Base-by-base conservation (phyloP, 768 basidiomycete genomes). In the Paxillus involutus region DNA sequence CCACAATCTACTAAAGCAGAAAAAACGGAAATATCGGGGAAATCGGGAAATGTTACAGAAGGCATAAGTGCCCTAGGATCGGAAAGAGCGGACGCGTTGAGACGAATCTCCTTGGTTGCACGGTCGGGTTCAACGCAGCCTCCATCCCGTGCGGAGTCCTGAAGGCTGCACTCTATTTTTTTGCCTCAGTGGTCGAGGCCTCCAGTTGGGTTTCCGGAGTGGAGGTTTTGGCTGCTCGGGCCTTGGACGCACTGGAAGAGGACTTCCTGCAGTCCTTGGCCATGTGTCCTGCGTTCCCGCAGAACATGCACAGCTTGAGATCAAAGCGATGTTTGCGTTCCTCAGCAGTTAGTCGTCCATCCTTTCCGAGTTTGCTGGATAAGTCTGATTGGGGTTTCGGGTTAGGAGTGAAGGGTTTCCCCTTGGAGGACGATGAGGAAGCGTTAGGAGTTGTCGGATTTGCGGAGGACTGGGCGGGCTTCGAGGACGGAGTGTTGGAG, bases 281-380 rank as follows among this genome's bases (percentile, higher is more conserved):
- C 3, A 32, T 32, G 24, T 57, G 47, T 1, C 56, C 47, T 7
- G 24, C 7, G 1, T 8, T 6, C 0, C 55, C 24, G 7, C 51
- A 56, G 47, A 52, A 56, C 51, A 56, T 32, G 19, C 55, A 57
- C 1, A 57, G 51, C 11, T 49, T 49, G 2, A 43, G 19, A 2
- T 50, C 24, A 2, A 53, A 41, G 3, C 16, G 6, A 16, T 5
- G 4, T 17, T 57, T 41, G n/a, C 14, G 4, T 16, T 57, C 43
- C 1, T 26, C 43, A 0, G 43, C 0, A 0, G 44, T 49, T 1
- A 57, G 44, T 1, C 9, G 11, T 10, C 32, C 32, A 32, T 32
- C 32, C 9, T 10, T 32, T 7, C 32, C 6, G 32, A 11, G 11
- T 32, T 26, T 26, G 4, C 26, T 26, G 4, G 26, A 26, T 26